Conservation (phyloP, 2,329 filamentous ascomycete species). For the Calonectria pauciramosa region DNA sequence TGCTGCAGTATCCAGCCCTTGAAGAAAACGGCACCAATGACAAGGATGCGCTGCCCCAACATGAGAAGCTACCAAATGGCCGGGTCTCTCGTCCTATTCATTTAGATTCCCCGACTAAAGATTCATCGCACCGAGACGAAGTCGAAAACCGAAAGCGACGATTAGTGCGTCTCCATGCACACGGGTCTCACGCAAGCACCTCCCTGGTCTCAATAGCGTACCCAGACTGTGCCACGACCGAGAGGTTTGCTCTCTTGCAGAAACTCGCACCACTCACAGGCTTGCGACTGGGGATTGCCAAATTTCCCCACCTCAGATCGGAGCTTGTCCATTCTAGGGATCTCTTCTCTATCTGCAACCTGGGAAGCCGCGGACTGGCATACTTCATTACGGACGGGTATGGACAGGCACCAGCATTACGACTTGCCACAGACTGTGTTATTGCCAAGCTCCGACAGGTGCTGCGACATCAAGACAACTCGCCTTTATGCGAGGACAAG, state of each 20-base stretch:
- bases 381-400: constrained; percentile 20
- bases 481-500: background rate
- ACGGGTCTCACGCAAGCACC: background rate
- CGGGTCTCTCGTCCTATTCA: background rate
- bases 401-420: background rate
- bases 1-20: constrained; percentile 19
- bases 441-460: constrained; percentile 18
- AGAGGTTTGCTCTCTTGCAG: constrained; percentile 15
- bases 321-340: background rate
- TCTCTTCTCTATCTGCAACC: background rate
- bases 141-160: background rate
- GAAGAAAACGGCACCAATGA: background rate
- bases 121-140: background rate
- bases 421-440: constrained; percentile 25
- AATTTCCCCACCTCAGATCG: constrained; percentile 2
- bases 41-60: too few relatives aligned
- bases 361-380: constrained; percentile 17
- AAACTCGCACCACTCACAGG: constrained; percentile 23
- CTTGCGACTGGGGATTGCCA: constrained; percentile 18
- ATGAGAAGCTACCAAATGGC: background rate
- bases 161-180: background rate
- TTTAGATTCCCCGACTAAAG: background rate
- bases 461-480: background rate
- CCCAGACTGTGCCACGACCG: background rate
- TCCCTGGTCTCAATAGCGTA: constrained; percentile 8